Percentiles rank a stretch among this genome's conserved stretches.
Evolutionary conservation across 2,329 filamentous ascomycete species (phyloP).

Genomic region (Colletotrichum sublineola): DNA sequence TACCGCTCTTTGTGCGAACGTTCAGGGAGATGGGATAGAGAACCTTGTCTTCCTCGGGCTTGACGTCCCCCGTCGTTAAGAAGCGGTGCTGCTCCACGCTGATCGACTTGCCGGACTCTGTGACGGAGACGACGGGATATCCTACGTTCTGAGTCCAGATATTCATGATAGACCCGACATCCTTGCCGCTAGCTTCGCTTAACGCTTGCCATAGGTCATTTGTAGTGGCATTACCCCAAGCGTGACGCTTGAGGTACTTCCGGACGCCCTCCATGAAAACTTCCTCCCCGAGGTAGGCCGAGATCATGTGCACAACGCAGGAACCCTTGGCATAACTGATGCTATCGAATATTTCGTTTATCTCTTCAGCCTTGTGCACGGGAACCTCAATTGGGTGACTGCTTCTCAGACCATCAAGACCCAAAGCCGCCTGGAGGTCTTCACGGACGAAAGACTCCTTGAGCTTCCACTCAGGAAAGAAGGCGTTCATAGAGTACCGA

Average conservation of each 20-base stretch:
- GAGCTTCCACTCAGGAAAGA: constrained; percentile 98
- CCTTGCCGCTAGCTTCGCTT: constrained; percentile 89
- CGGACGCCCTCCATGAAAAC: constrained; percentile 92
- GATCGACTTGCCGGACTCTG: constrained; percentile 77
- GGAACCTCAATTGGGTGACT: constrained; percentile 97
- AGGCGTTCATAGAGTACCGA: constrained; percentile 86
- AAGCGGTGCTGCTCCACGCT: constrained; percentile 96
- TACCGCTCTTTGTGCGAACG: constrained; percentile 84
- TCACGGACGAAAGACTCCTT: constrained; percentile 97
- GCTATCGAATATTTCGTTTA: constrained; percentile 98
- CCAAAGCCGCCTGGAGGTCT: constrained; percentile 88
- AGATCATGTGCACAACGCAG: constrained; percentile 96
- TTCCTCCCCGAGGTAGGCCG: constrained; percentile 93
- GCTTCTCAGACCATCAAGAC: constrained; percentile 90
- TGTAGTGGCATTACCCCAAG: constrained; percentile 95
- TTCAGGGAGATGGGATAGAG: constrained; percentile 92
- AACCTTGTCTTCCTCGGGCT: constrained; percentile 90
- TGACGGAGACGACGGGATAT: constrained; percentile 90
- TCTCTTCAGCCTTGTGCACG: constrained; percentile 93
- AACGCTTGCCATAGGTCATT: constrained; percentile 91
- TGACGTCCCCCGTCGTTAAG: constrained; percentile 90
- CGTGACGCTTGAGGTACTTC: constrained; percentile 93
- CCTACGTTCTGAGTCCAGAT: constrained; percentile 98
- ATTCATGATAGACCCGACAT: constrained; percentile 90
- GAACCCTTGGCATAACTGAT: constrained; percentile 98